Evolutionary conservation across 164 flowering plant genomes (phyloP), one percentile per base, ranked within the genome.

Genomic region (Annona squamosa): DNA sequence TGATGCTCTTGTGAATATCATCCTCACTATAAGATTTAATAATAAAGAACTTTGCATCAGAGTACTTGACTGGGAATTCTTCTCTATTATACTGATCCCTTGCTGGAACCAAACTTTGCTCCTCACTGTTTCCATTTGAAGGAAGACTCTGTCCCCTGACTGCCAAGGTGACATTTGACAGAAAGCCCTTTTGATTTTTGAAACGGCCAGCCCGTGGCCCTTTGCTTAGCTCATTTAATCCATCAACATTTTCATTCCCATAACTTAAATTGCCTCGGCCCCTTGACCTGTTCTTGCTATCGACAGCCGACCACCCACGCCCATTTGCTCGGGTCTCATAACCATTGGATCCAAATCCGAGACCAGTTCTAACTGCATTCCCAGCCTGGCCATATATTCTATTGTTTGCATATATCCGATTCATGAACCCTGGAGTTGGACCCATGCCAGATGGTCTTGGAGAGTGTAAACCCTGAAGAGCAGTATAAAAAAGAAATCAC

Each of bases 11-110:
- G 77, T 93, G 98, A 44, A 94, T 87, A 85, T 94, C 97, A 86
- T 94, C 98, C 76, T 94, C 98, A 66, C 97, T 94, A 71, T 92
- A 94, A 0, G 98, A 94, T 79, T 94, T 94, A 12, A 94, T 91
- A 52, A 94, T 76, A 59, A 89, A 94, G 77, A 89, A 89, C 72
- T 87, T 92, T 0, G 97, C 96, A 79, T 89, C 87, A 1, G 85
- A 2, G 72, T 94, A 89, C n/a, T 83, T 82, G 63, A 77, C 88
- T 0, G 90, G 79, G 65, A 94, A 92, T 71, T 94, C 98, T 69
- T 81, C 78, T 41, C 42, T 66, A 75, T 92, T 92, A 78, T 88
- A 92, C 45, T 82, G 91, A 44, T 88, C 91, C 13, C 78, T 67
- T 59, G 87, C 91, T 1, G 86, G 84, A 67, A 71, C 46, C 37